Conservation (phyloP, 352 stramenopile species). For the Pythium phragmiticola region DNA sequence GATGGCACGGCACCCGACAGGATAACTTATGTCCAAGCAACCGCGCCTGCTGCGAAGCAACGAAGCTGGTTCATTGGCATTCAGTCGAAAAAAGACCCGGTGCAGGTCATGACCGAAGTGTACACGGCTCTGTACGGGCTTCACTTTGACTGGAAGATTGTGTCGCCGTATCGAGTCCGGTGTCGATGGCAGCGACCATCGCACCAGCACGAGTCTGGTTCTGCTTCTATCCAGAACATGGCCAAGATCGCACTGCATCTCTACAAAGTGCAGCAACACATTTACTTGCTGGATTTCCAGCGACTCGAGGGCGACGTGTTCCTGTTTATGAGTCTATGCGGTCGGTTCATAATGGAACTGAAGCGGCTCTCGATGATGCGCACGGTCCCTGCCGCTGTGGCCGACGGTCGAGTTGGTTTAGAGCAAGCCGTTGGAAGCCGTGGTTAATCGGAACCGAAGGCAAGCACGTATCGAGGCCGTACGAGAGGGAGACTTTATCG, state of each 20-base stretch:
- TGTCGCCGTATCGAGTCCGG: conserved; percentile 97
- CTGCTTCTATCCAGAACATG: conserved; percentile 24
- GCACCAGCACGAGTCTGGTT: conserved; percentile 14
- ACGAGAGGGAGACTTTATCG: too few species aligned
- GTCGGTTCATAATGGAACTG: conserved; percentile 98
- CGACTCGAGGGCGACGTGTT: conserved; percentile 95
- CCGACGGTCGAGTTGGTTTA: conserved; percentile 49
- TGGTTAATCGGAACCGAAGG: too few species aligned
- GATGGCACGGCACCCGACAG: neutral
- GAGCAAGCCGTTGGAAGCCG: conserved; percentile 27
- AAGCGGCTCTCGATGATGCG: conserved; percentile 92
- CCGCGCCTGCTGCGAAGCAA: conserved; percentile 37
- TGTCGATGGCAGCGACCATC: conserved; percentile 90
- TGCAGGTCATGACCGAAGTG: conserved; percentile 99
- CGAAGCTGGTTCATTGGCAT: conserved; percentile 99
- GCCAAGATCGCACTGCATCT: conserved; percentile 96
- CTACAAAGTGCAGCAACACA: conserved; percentile 98
- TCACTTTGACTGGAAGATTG: conserved; percentile 96
- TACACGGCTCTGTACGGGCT: conserved; percentile 97
- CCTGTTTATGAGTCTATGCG: conserved; percentile 99
- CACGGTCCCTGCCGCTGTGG: conserved; percentile 27
- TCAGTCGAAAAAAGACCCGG: conserved; percentile 99
- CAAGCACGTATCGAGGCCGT: too few species aligned
- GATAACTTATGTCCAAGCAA: too few species aligned
- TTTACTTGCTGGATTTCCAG: conserved; percentile 99